Evolutionary conservation across 768 basidiomycete genomes (phyloP).

Genomic region (Tephrocybe rancida): DNA sequence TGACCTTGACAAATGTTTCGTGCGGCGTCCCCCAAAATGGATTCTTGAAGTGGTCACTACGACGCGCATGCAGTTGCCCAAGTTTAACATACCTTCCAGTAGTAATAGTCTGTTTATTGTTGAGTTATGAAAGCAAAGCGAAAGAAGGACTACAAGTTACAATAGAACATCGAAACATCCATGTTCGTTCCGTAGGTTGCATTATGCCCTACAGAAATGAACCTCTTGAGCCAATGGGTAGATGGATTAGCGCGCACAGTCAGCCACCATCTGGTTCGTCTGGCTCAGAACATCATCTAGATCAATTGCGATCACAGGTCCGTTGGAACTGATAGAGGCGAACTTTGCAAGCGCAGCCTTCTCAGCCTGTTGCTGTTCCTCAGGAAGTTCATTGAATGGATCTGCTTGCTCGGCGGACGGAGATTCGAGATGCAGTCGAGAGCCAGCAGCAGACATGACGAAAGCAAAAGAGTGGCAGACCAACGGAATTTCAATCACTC

Average conservation of each 20-base stretch:
- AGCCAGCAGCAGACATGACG: slow-evolving; percentile 35
- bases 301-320: slow-evolving; percentile 61
- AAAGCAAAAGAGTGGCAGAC: too few relatives aligned
- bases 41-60: slow-evolving; percentile 33
- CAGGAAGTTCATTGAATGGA: slow-evolving; percentile 2
- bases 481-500: too few relatives aligned
- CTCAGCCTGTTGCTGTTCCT: slow-evolving; percentile 18
- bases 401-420: slow-evolving; percentile 7
- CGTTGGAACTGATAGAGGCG: slow-evolving; percentile 19
- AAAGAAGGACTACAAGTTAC: slow-evolving; percentile 32
- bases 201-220: slow-evolving; percentile 60
- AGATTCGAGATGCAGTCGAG: slow-evolving; percentile 21
- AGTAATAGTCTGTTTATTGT: slow-evolving; percentile 58
- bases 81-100: slow-evolving; percentile 61
- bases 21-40: slow-evolving; percentile 63
- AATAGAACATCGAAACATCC: slow-evolving; percentile 59
- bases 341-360: slow-evolving; percentile 29
- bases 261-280: slow-evolving; percentile 59
- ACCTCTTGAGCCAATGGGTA: neutral
- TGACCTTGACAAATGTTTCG: slow-evolving; percentile 62
- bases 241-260: slow-evolving; percentile 44
- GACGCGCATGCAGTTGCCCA: neutral
- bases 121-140: neutral
- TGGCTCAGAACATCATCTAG: slow-evolving; percentile 68
- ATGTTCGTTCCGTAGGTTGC: slow-evolving; percentile 58